Conservation (phyloP, 441 rosid species). For the Syzygium malaccense region DNA sequence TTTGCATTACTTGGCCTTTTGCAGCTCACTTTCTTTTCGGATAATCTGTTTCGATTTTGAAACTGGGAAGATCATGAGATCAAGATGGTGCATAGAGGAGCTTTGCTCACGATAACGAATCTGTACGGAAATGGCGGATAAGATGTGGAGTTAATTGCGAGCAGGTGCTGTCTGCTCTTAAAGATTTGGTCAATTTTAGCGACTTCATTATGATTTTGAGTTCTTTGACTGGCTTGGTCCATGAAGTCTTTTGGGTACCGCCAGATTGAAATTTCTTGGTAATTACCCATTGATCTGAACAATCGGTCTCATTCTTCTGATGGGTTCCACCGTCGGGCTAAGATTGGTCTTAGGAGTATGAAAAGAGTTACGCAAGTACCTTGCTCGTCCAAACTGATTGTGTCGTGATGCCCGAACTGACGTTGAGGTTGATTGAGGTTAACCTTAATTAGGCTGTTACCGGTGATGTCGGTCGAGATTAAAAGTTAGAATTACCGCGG, state of each 20-base stretch:
- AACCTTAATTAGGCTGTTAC: background rate
- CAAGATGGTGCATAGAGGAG: background rate
- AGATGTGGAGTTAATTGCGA: background rate
- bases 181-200: background rate
- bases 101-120: background rate
- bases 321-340: background rate
- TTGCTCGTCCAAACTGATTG: background rate
- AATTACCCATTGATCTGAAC: background rate
- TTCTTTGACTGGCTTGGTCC: background rate
- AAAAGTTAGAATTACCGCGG: background rate
- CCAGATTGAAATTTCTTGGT: background rate
- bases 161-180: background rate
- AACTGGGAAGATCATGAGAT: background rate
- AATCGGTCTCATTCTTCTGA: background rate
- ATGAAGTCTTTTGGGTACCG: background rate
- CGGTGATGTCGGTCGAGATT: background rate
- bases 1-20: background rate
- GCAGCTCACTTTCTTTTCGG: background rate
- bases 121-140: background rate
- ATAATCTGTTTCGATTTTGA: background rate
- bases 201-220: background rate
- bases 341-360: background rate
- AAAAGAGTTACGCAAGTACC: background rate
- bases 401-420: background rate
- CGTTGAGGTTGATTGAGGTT: background rate